phyloP scores from a whole-genome alignment of 495 filamentous ascomycete species.

The Elaphomyces granulatus region DNA sequence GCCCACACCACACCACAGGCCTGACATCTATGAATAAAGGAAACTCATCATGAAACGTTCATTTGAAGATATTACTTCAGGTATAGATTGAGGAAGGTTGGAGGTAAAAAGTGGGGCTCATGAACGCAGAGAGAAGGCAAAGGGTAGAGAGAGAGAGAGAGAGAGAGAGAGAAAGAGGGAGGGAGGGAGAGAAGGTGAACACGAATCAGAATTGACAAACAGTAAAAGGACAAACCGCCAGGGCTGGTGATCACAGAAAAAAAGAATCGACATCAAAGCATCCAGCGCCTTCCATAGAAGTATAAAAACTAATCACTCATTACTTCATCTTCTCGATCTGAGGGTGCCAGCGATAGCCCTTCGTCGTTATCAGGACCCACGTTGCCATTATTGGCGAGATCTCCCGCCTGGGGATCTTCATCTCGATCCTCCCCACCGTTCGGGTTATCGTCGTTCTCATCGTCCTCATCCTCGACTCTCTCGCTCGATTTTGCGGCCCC shows the following conservation, averaged over 20 bases:
- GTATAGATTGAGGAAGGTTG: too few relatives aligned
- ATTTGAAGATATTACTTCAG: too few relatives aligned
- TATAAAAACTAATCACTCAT: constrained; percentile 50
- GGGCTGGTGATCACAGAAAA: too few relatives aligned
- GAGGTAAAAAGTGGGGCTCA: background rate
- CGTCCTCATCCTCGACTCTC: constrained; percentile 35
- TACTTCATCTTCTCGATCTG: constrained; percentile 49
- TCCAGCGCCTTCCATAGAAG: constrained; percentile 2
- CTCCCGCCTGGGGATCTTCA: constrained; percentile 48
- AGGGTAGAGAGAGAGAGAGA: constrained; percentile 10
- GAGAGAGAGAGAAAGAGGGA: constrained; percentile 3
- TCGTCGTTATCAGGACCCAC: constrained; percentile 39
- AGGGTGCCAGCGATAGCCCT: constrained; percentile 10
- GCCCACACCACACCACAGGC: too few relatives aligned
- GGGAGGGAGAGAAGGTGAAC: background rate
- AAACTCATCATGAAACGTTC: too few relatives aligned
- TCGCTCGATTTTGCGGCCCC: constrained; percentile 26
- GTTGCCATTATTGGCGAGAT: constrained; percentile 41
- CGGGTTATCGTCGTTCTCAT: constrained; percentile 34
- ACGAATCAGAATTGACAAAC: background rate
- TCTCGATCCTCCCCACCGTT: constrained; percentile 39
- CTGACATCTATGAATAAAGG: too few relatives aligned
- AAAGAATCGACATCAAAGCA: constrained; percentile 1
- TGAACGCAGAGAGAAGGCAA: background rate
- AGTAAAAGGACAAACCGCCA: too few relatives aligned